phyloP scores from a whole-genome alignment of 2,329 filamentous ascomycete genomes.

The Diaporthe vaccinii region DNA sequence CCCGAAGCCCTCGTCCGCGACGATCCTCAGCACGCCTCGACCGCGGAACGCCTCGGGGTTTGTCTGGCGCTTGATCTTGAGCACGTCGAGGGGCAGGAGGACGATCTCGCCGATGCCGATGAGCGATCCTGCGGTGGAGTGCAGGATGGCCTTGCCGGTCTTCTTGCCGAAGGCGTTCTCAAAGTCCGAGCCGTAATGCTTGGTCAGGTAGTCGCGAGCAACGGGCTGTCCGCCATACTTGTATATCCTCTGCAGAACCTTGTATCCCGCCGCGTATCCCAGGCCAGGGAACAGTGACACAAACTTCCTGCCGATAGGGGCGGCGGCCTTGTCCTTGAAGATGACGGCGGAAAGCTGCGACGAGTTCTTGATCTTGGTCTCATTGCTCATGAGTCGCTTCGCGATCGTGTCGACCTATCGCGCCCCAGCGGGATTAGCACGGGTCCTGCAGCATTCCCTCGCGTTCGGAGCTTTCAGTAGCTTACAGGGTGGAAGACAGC shows the following conservation, averaged over 20 bases:
- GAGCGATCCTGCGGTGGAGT: constrained; percentile 93
- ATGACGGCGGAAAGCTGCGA: constrained; percentile 88
- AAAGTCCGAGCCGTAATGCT: constrained; percentile 86
- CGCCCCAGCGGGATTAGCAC: constrained; percentile 46
- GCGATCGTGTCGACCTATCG: constrained; percentile 93
- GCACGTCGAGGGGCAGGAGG: constrained; percentile 91
- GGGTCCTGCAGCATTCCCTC: constrained; percentile 2
- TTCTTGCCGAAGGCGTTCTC: constrained; percentile 94
- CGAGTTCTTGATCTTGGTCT: constrained; percentile 73
- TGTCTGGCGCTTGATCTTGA: constrained; percentile 99
- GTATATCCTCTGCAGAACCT: constrained; percentile 97
- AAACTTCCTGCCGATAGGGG: constrained; percentile 81
- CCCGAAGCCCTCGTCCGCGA: constrained; percentile 94
- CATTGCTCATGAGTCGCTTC: constrained; percentile 99
- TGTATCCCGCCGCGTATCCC: constrained; percentile 98
- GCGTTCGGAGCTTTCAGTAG: constrained; percentile 47
- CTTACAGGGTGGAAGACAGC: constrained; percentile 90
- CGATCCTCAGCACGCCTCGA: constrained; percentile 89
- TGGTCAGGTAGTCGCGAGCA: constrained; percentile 87
- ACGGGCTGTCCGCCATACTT: constrained; percentile 99
- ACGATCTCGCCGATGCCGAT: constrained; percentile 99
- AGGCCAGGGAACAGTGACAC: constrained; percentile 96
- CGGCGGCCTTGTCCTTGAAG: constrained; percentile 89
- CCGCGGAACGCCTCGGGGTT: constrained; percentile 98
- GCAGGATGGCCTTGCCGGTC: constrained; percentile 98